A percentile compares a stretch with the other conserved stretches of the same genome.
Evolutionary conservation across 805 yeast species (phyloP).

Genomic region (Barnettozyma wickerhamii): DNA sequence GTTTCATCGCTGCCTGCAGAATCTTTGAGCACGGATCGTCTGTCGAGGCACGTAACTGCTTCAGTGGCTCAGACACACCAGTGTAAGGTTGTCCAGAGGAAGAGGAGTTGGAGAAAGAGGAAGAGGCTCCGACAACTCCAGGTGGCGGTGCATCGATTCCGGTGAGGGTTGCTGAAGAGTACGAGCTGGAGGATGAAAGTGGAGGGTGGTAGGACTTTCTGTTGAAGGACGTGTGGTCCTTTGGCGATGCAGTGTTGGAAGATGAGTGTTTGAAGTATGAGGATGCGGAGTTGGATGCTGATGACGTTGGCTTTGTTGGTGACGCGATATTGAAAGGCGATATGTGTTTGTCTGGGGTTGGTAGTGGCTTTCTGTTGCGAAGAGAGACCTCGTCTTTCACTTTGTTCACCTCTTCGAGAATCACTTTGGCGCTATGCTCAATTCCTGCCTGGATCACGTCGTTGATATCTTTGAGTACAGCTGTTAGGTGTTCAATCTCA

Average conservation of each 20-base stretch:
- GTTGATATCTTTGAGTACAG: conserved; percentile 13
- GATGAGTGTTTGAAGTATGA: conserved; percentile 4
- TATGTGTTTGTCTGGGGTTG: conserved; percentile 21
- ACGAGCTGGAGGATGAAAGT: conserved; percentile 2
- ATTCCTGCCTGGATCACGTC: conserved; percentile 14
- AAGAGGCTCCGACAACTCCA: conserved; percentile 10
- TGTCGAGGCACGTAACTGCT: conserved; percentile 77
- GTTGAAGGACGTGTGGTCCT: conserved; percentile 1
- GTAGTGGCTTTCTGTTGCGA: conserved; percentile 16
- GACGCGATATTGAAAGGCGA: conserved; percentile 29
- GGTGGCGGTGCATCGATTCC: conserved; percentile 3
- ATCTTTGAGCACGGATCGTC: conserved; percentile 91
- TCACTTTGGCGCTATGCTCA: conserved; percentile 5
- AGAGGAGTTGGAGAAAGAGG: not conserved
- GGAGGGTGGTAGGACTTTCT: too few species aligned
- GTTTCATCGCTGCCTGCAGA: conserved; percentile 80
- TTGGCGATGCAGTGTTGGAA: conserved; percentile 1
- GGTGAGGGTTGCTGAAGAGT: conserved; percentile 7
- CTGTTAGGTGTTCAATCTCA: conserved; percentile 10
- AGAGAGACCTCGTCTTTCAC: conserved; percentile 15
- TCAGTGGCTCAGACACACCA: conserved; percentile 63
- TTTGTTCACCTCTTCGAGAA: conserved; percentile 16
- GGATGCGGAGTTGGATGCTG: too few species aligned
- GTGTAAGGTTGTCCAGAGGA: conserved; percentile 19
- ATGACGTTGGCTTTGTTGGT: conserved; percentile 20